Conservation (phyloP, 2,329 filamentous ascomycete species). For the Talaromyces albobiverticillius region DNA sequence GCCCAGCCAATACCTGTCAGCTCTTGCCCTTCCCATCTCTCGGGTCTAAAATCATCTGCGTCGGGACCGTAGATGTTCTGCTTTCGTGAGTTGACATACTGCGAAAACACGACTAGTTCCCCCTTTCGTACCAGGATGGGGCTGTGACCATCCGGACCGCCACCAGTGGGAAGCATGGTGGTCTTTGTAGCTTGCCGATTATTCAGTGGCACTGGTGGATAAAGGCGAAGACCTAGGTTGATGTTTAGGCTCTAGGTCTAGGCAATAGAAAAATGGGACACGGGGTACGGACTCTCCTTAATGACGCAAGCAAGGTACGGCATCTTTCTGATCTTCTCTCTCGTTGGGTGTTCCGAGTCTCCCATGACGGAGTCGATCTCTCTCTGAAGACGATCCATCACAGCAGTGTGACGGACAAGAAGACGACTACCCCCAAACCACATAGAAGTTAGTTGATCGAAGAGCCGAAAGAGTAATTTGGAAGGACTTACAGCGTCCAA, state of each 20-base stretch:
- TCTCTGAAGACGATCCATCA: conserved; percentile 18
- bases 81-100: conserved; percentile 43
- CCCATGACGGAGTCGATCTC: conserved; percentile 20
- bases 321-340: conserved; percentile 34
- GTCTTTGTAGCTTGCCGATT: conserved; percentile 30
- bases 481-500: conserved; percentile 27
- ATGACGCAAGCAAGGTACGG: conserved; percentile 50
- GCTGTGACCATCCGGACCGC: conserved; percentile 52
- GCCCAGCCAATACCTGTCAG: conserved; percentile 24
- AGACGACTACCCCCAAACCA: conserved; percentile 16
- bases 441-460: not conserved
- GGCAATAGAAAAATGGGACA: not conserved
- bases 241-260: conserved; percentile 7
- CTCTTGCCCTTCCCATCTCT: conserved; percentile 26
- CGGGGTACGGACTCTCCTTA: conserved; percentile 39
- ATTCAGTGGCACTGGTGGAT: conserved; percentile 40
- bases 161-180: conserved; percentile 44
- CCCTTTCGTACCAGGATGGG: conserved; percentile 29
- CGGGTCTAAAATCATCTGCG: conserved; percentile 22
- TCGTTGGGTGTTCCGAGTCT: conserved; percentile 15
- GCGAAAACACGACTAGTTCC: conserved; percentile 21
- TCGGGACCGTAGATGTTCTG: conserved; percentile 25
- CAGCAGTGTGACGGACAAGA: conserved; percentile 21
- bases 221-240: conserved; percentile 32
- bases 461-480: not conserved